Conservation (phyloP, 108 stramenopile species). For the Cyclotella distinguenda region DNA sequence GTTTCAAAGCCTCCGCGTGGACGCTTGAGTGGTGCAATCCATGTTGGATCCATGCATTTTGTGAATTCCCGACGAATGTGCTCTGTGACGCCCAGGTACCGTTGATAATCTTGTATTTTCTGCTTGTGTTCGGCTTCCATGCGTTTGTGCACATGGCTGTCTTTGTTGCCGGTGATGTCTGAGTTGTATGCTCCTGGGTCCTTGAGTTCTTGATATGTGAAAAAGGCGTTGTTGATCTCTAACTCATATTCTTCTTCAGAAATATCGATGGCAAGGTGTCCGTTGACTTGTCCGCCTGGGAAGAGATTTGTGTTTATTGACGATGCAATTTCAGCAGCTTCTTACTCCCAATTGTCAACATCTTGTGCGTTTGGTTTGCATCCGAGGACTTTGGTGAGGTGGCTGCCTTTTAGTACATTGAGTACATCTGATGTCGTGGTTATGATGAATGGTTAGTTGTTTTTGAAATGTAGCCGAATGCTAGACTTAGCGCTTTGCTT, state of each 20-base stretch:
- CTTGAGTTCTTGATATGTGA: background rate
- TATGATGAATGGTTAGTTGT: too few relatives aligned
- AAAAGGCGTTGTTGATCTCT: background rate
- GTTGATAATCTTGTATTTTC: background rate
- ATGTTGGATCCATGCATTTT: background rate
- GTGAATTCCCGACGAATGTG: background rate
- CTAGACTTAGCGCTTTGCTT: conserved; percentile 5
- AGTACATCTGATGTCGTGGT: background rate
- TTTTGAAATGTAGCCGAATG: background rate
- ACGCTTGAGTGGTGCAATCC: background rate
- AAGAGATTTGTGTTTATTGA: background rate
- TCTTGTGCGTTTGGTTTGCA: conserved; percentile 1
- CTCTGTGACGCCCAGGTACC: background rate
- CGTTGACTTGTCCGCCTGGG: background rate
- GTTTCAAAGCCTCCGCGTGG: background rate
- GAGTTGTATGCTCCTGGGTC: conserved; percentile 2
- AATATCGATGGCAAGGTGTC: background rate
- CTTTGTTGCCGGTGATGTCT: background rate
- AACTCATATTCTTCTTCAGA: background rate
- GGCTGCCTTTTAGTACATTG: background rate
- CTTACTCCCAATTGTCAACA: conserved; percentile 5
- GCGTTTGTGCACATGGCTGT: background rate
- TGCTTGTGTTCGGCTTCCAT: conserved; percentile 3
- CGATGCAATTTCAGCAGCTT: background rate
- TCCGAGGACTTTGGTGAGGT: conserved; percentile 5